phyloP scores from a whole-genome alignment of 2,329 filamentous ascomycete genomes.

The Calonectria naviculata region DNA sequence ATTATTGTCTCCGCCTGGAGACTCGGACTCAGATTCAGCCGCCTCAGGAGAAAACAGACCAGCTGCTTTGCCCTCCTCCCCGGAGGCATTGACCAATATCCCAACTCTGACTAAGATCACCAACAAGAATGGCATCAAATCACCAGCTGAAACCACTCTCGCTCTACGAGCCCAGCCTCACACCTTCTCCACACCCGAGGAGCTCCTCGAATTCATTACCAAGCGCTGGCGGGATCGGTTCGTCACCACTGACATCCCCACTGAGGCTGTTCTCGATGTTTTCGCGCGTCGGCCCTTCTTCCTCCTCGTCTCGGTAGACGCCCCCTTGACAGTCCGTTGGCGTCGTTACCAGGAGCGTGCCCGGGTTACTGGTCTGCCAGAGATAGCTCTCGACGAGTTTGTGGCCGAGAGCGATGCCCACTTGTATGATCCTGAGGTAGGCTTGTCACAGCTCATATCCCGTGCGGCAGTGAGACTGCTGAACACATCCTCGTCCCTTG shows the following conservation, averaged over 20 bases:
- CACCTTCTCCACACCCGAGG: constrained; percentile 70
- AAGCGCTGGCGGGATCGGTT: constrained; percentile 84
- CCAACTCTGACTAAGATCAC: constrained; percentile 41
- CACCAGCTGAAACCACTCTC: constrained; percentile 39
- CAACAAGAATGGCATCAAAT: constrained; percentile 38
- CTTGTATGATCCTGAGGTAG: constrained; percentile 74
- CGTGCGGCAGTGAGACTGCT: constrained; percentile 86
- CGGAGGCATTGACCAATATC: constrained; percentile 36
- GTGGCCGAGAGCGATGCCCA: constrained; percentile 74
- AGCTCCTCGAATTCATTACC: constrained; percentile 87
- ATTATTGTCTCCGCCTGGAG: constrained; percentile 17
- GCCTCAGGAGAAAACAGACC: constrained; percentile 22
- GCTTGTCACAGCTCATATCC: constrained; percentile 81
- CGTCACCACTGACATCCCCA: constrained; percentile 86
- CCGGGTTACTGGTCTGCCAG: constrained; percentile 30
- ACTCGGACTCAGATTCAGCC: constrained; percentile 17
- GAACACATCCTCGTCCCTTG: constrained; percentile 81
- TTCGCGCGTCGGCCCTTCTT: constrained; percentile 89
- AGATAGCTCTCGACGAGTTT: constrained; percentile 65
- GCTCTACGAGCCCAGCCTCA: constrained; percentile 42
- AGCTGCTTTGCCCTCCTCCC: constrained; percentile 17
- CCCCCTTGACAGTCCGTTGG: constrained; percentile 87
- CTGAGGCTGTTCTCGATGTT: constrained; percentile 77
- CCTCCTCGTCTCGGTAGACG: constrained; percentile 90
- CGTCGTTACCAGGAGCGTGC: constrained; percentile 70